Evolutionary conservation across 768 basidiomycete species (phyloP), one percentile per base, ranked within the genome.

Genomic region (Chlorophyllum brunneum): DNA sequence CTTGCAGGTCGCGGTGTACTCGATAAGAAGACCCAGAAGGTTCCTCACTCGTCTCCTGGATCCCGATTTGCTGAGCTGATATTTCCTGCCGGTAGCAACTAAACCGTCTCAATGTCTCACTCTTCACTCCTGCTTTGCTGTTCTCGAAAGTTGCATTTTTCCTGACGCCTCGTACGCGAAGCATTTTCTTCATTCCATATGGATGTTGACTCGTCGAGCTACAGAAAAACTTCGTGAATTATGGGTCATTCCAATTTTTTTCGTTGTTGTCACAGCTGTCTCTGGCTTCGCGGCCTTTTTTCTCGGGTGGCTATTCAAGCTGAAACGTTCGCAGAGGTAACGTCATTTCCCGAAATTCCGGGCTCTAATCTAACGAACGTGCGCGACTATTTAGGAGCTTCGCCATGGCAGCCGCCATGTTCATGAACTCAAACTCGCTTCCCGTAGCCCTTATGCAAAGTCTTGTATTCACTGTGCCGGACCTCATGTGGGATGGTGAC

Each of bases 111-210:
- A 95, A 95, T 65, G 83, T 95, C 20, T 88, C 88, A 0, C 80
- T 98, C 27, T 97, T 98, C 70, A 92, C 89, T 0, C 88, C 90
- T 0, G 85, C 88, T 0, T 80, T 95, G 5, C 73, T 95, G 27
- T 95, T 95, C 70, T 93, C 90, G 10, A 98, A 97, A 70, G 93
- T 98, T 18, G 95, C 95, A 0, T 95, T 95, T 71, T 91, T 88
- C 65, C 67, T 94, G 36, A 82, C 87, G 0, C 93, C 95, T 64
- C 80, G 88, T 81, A 57, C 29, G 76, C 61, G 6, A 8, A 5
- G 18, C 0, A 15, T 4, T 5, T 18, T 26, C 1, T 20, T 40
- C n/a, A n/a, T 45, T 27, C 20, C 24, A 2, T 30, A 41, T 30
- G 20, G 37, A 55, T 29, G 55, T 20, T 20, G 30, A 18, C 27